Conservation (phyloP, 1,139 yeast genomes). For the Nakaseomyces nivariensis region DNA sequence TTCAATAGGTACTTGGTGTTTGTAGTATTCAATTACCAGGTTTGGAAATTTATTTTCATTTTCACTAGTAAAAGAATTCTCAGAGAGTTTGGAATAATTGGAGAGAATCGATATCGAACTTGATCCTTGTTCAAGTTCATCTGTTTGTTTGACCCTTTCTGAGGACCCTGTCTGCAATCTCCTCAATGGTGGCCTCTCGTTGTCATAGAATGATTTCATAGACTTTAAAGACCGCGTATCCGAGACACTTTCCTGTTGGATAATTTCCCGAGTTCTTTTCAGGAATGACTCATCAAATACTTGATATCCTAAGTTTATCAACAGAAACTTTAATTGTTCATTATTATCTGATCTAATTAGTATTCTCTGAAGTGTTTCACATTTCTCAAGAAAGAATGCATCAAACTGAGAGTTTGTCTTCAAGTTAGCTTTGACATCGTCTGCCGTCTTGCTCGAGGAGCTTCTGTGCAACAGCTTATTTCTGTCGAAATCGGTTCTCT, state of each 20-base stretch:
- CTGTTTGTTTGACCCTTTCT: not conserved
- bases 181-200: not conserved
- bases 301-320: slow-evolving; percentile 25
- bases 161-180: not conserved
- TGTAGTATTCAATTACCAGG: slow-evolving; percentile 10
- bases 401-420: slow-evolving; percentile 10
- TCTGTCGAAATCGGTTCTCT: not conserved
- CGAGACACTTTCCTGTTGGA: slow-evolving; percentile 1
- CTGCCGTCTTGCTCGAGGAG: not conserved
- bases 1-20: slow-evolving; percentile 7
- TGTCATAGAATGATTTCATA: slow-evolving; percentile 11
- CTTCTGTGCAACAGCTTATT: not conserved
- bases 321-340: slow-evolving; percentile 34
- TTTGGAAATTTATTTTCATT: slow-evolving; percentile 18
- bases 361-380: slow-evolving; percentile 29
- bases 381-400: slow-evolving; percentile 32
- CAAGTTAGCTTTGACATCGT: not conserved
- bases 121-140: not conserved
- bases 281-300: slow-evolving; percentile 22
- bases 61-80: slow-evolving; percentile 4
- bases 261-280: slow-evolving; percentile 16
- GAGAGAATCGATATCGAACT: not conserved
- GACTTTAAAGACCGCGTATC: slow-evolving; percentile 11
- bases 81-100: not conserved
- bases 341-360: slow-evolving; percentile 38